These are phyloP conservation scores for Casuarina glauca DNA, from an alignment of 306 rosid species.

Conservation along the genomic window DNA sequence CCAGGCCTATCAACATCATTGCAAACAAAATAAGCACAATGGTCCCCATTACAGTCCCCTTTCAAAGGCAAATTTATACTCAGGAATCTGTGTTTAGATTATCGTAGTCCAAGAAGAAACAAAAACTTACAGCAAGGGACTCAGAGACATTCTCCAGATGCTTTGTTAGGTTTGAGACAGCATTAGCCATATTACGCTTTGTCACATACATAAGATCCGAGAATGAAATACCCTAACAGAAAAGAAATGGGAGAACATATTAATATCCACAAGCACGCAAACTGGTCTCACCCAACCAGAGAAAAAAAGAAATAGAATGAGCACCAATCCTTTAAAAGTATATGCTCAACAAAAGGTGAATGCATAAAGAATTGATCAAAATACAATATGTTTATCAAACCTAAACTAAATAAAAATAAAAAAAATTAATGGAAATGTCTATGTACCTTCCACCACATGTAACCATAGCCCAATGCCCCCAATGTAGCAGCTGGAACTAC, in stretches of 20 bases:
- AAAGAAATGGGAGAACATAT: conserved; percentile 8
- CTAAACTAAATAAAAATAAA: conserved; percentile 11
- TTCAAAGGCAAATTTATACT: background rate
- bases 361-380: background rate
- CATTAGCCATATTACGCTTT: conserved; percentile 77
- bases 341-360: background rate
- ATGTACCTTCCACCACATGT: conserved; percentile 97
- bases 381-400: background rate
- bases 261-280: background rate
- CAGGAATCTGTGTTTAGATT: conserved; percentile 13
- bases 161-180: conserved; percentile 80
- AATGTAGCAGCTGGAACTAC: conserved; percentile 75
- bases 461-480: conserved; percentile 87
- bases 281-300: background rate
- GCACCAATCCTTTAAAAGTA: background rate
- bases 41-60: background rate
- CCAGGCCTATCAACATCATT: conserved; percentile 3
- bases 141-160: conserved; percentile 83
- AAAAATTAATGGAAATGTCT: background rate
- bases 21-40: background rate
- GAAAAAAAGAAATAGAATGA: background rate
- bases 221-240: conserved; percentile 76
- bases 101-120: background rate
- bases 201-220: conserved; percentile 96
- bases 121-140: conserved; percentile 75